Conservation (phyloP, 106 monocot species). For the Ottelia alismoides region DNA sequence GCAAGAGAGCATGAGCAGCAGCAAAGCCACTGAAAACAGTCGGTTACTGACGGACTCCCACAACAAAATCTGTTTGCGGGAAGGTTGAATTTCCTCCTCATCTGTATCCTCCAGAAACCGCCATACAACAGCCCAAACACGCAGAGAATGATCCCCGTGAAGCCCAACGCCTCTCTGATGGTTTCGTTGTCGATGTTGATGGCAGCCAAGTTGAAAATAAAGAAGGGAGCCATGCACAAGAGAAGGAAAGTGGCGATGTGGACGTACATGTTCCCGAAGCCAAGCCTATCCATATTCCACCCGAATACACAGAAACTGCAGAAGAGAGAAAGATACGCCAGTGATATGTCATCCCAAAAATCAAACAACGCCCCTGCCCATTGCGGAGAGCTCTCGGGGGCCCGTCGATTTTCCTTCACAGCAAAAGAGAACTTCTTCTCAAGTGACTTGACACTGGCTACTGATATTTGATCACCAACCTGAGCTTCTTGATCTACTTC, state of each 20-base stretch:
- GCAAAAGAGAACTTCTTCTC: slow-evolving; percentile 58
- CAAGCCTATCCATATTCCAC: slow-evolving; percentile 48
- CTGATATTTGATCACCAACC: not conserved
- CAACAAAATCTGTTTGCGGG: slow-evolving; percentile 32
- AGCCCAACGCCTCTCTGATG: slow-evolving; percentile 26
- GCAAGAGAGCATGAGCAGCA: slow-evolving; percentile 36
- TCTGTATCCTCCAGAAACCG: slow-evolving; percentile 48
- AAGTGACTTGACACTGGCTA: slow-evolving; percentile 12
- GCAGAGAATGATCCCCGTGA: slow-evolving; percentile 31
- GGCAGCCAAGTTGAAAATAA: slow-evolving; percentile 44
- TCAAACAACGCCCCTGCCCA: slow-evolving; percentile 39
- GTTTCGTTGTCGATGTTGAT: slow-evolving; percentile 30
- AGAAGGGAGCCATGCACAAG: slow-evolving; percentile 39
- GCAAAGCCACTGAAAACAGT: slow-evolving; percentile 44
- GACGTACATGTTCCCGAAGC: slow-evolving; percentile 51
- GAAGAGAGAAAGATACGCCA: slow-evolving; percentile 35
- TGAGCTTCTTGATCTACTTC: slow-evolving; percentile 33
- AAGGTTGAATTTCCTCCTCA: slow-evolving; percentile 41
- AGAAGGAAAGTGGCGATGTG: slow-evolving; percentile 39
- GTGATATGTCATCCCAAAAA: slow-evolving; percentile 33
- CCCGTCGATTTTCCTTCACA: slow-evolving; percentile 11
- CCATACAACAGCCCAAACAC: slow-evolving; percentile 38
- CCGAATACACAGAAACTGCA: slow-evolving; percentile 44
- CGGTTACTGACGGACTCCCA: slow-evolving; percentile 22
- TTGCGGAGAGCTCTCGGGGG: slow-evolving; percentile 22